Evolutionary conservation across 345 rosid genomes (phyloP).

Genomic region (Melastoma malabathricum): DNA sequence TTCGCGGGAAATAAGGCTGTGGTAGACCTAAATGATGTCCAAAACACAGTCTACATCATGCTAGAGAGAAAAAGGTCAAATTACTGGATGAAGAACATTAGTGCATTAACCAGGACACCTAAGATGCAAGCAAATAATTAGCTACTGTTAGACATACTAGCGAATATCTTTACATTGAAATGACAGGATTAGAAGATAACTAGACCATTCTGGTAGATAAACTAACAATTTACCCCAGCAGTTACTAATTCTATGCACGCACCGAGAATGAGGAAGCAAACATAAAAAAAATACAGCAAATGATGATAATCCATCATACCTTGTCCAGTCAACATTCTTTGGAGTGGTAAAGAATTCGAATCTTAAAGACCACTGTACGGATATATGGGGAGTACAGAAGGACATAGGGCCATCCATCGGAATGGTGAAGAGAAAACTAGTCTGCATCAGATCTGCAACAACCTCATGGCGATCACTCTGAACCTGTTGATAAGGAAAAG

Average conservation of each 20-base stretch:
- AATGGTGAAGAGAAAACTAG: constrained; percentile 88
- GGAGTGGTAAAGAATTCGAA: constrained; percentile 87
- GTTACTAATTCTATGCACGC: not conserved
- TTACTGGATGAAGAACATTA: too few relatives aligned
- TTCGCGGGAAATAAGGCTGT: too few relatives aligned
- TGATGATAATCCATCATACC: constrained; percentile 26
- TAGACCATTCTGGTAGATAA: too few relatives aligned
- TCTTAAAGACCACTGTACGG: constrained; percentile 80
- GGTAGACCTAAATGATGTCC: too few relatives aligned
- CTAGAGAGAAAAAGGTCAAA: too few relatives aligned
- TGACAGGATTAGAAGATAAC: too few relatives aligned
- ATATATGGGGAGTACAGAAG: constrained; percentile 65
- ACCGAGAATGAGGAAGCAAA: not conserved
- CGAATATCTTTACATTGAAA: too few relatives aligned
- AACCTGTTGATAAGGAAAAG: constrained; percentile 27
- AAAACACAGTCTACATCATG: too few relatives aligned
- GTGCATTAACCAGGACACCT: too few relatives aligned
- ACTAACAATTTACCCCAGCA: too few relatives aligned
- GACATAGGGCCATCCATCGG: constrained; percentile 99
- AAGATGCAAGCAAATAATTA: too few relatives aligned
- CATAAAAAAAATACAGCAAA: not conserved
- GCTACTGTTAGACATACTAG: too few relatives aligned
- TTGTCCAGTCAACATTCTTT: constrained; percentile 60
- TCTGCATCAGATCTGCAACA: constrained; percentile 86
- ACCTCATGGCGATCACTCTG: constrained; percentile 93